Evolutionary conservation across 345 rosid genomes (phyloP), one percentile per base, ranked within the genome.

Genomic region (Dipteronia sinensis): DNA sequence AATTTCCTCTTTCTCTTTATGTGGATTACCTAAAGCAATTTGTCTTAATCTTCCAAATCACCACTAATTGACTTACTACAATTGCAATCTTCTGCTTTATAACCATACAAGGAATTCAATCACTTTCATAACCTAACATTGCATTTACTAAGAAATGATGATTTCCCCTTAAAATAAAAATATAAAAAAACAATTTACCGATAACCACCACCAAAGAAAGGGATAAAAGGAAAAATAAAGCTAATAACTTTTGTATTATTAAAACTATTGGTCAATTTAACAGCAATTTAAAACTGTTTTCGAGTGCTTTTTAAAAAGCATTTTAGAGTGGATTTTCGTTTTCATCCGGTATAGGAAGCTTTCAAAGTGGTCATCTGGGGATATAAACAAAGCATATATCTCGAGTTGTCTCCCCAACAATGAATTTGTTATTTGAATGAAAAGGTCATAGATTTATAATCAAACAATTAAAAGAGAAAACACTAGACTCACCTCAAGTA

Each of bases 401-500:
- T 22, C 44, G 7, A 72, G 67, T 9, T 2, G 53, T 34, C 51
- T 67, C 20, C 76, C 53, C 67, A 3, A 72, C 31, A 34, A 13
- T 9, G n/a, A n/a, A 70, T 49, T 49, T 31, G 3, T 47, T 49
- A 49, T 47, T 19, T 10, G 1, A 22, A 53, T 27, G 40, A 53
- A 71, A 67, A 19, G 47, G 1, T 38, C 23, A 9, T 38, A n/a
- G 22, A 20, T 10, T 68, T 29, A 20, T 2, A 55, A 53, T 71
- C 15, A 71, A 71, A 55, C 65, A 56, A 34, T 34, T 34, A 34
- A 71, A 8, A 4, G 23, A 23, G 49, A 49, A 31, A 19, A 12
- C 31, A 62, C 31, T 40, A n/a, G 61, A 78, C 82, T 66, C 78
- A 89, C 98, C 88, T 95, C 94, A 58, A 92, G 84, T 19, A 95